phyloP scores from a whole-genome alignment of 2,329 filamentous ascomycete species.

The Penicillium paneum region DNA sequence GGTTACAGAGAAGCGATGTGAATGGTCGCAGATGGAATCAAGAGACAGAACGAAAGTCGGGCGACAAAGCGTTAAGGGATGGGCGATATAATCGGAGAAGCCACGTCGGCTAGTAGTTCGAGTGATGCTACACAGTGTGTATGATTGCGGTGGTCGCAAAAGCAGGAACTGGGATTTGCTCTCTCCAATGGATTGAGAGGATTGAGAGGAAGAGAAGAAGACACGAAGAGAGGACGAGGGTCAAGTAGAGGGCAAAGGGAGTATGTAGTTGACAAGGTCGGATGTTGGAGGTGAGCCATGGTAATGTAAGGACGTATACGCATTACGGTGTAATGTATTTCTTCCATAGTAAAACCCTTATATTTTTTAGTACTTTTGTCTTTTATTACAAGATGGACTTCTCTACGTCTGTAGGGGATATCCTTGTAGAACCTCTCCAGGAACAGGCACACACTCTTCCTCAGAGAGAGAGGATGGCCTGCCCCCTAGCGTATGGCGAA shows the following conservation, averaged over 20 bases:
- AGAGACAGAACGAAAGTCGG: neutral
- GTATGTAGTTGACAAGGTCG: no score
- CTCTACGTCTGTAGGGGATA: neutral
- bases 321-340: neutral
- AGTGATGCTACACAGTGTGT: neutral
- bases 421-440: neutral
- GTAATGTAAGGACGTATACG: neutral
- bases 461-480: neutral
- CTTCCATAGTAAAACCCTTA: neutral
- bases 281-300: neutral
- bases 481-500: neutral
- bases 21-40: neutral
- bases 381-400: neutral
- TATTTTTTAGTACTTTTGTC: neutral
- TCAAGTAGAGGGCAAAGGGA: neutral
- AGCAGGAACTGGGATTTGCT: neutral
- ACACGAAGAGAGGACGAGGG: neutral
- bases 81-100: conserved; percentile 1
- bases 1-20: neutral
- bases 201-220: neutral
- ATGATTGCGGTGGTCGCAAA: neutral
- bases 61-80: neutral
- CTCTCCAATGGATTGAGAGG: neutral
- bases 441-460: neutral
- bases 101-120: conserved; percentile 6